phyloP scores from a whole-genome alignment of 2,329 filamentous ascomycete species.

The Colletotrichum orbiculare region DNA sequence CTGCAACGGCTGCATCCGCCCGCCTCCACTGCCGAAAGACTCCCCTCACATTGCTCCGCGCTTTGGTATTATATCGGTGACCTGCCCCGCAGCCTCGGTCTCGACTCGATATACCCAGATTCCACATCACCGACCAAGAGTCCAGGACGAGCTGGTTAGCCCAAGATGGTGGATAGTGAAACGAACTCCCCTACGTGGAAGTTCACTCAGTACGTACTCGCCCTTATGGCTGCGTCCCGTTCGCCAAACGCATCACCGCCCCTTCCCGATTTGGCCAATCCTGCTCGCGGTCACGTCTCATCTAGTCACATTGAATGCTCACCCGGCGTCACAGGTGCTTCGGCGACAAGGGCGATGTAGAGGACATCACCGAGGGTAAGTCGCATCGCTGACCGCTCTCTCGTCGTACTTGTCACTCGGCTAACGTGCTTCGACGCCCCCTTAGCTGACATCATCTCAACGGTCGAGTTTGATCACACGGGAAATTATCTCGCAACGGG shows the following conservation, averaged over 20 bases:
- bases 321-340: conserved; percentile 78
- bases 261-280: not conserved
- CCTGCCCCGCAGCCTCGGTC: conserved; percentile 28
- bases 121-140: not conserved
- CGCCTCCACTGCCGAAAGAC: no score
- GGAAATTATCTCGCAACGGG: conserved; percentile 92
- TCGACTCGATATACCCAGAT: conserved; percentile 5
- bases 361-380: conserved; percentile 96
- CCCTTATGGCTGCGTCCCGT: conserved; percentile 9
- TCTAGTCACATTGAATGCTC: conserved; percentile 39
- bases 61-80: not conserved
- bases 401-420: conserved; percentile 12
- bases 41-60: no score
- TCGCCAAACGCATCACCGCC: not conserved
- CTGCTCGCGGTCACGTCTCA: not conserved
- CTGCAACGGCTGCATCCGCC: no score
- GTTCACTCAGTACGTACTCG: conserved; percentile 90
- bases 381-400: conserved; percentile 8
- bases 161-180: conserved; percentile 96
- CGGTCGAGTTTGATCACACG: conserved; percentile 90
- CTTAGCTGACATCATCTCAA: conserved; percentile 89
- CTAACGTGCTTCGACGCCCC: conserved; percentile 41
- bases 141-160: conserved; percentile 34
- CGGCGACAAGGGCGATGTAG: conserved; percentile 98
- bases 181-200: conserved; percentile 97